Evolutionary conservation across 2,329 filamentous ascomycete genomes (phyloP), one percentile per base, ranked within the genome.

Genomic region (Grosmannia penicillata): DNA sequence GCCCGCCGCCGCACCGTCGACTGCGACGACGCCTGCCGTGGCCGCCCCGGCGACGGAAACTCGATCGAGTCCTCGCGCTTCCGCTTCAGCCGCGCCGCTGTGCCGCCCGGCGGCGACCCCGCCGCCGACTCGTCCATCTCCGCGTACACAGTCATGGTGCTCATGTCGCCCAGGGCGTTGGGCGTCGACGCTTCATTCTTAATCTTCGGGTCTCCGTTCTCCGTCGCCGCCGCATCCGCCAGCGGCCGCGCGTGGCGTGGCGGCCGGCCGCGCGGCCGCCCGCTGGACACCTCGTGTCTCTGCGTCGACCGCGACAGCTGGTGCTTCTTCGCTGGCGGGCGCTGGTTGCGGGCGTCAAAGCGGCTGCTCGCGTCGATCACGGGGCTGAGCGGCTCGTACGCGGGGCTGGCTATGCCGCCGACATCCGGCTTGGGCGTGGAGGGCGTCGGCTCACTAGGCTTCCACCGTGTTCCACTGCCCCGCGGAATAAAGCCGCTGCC

Each of bases 121-220:
- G 28, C 26, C 5, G 7, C 13, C 3, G 37, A 21, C 3, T 22
- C 25, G n/a, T 37, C 31, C 2, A 8, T 8, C 27, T 15, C 22
- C 6, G 58, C 56, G 39, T 77, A 71, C 42, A 74, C 70, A 6
- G 66, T 63, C 3, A 66, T 69, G 3, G 66, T 71, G 15, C 65
- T 67, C 6, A 62, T 57, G 39, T 78, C 72, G 34, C 75, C 70
- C 4, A 65, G 55, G 7, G 62, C 61, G 24, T 58, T 56, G 2
- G 74, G 72, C 4, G 73, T 78, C 7, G 62, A 60, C 29, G 61
- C 70, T 52, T 79, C 74, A 42, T 74, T 59, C 58, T 79, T 78
- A 38, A 78, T 66, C 38, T 53, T 61, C n/a, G 56, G 18, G 8
- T 27, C 30, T 30, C 39, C 39, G 5, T 28, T 29, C 8, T 30